These are phyloP conservation scores for Plantago ovata DNA, from an alignment of 257 asterid genomes.

Conservation along the genomic window DNA sequence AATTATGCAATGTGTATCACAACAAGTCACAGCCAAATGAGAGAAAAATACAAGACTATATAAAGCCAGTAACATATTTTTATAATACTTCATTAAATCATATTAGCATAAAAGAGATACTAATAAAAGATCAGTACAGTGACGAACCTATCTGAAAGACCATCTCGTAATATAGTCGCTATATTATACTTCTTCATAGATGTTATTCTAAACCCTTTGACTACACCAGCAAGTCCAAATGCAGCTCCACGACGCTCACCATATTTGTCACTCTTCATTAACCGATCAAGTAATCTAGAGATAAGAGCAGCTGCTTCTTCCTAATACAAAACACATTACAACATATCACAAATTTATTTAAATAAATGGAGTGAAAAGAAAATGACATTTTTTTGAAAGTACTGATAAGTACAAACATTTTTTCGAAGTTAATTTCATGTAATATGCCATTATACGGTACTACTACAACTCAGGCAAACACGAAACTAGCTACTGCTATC, in stretches of 20 bases:
- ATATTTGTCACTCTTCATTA: conserved; percentile 93
- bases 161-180: conserved; percentile 56
- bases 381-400: too few species aligned
- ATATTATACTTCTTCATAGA: conserved; percentile 81
- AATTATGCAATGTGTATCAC: conserved; percentile 7
- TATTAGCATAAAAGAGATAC: conserved; percentile 4
- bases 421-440: too few species aligned
- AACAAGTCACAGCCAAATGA: neutral
- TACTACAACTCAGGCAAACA: too few species aligned
- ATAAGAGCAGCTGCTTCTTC: conserved; percentile 84
- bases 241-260: conserved; percentile 99
- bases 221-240: conserved; percentile 95
- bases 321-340: conserved; percentile 32
- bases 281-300: conserved; percentile 74
- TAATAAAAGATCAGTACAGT: neutral
- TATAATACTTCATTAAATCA: conserved; percentile 7
- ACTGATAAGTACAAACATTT: too few species aligned
- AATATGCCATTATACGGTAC: too few species aligned
- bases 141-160: conserved; percentile 76
- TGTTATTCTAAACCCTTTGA: conserved; percentile 85
- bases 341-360: neutral
- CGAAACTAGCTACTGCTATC: too few species aligned
- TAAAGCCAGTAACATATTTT: neutral
- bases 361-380: neutral
- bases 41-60: neutral